These are phyloP conservation scores for Cytospora paraplurivora DNA, from an alignment of 2,329 filamentous ascomycete species.

Conservation along the genomic window DNA sequence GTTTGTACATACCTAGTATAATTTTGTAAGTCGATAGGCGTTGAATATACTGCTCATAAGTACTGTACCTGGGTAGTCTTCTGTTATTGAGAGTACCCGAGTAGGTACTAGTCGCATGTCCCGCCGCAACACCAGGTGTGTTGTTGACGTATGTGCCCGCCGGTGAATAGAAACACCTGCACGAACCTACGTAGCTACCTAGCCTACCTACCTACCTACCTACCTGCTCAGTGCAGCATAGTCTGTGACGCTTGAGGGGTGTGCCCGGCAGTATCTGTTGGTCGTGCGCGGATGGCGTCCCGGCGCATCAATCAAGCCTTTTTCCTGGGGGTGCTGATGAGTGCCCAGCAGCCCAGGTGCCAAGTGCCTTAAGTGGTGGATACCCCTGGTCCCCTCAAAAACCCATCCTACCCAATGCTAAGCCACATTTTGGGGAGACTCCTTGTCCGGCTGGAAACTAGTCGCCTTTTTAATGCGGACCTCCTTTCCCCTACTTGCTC, in stretches of 20 bases:
- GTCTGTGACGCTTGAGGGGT: slow-evolving; percentile 7
- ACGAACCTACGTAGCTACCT: too few species aligned
- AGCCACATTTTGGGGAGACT: slow-evolving; percentile 21
- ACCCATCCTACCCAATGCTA: slow-evolving; percentile 17
- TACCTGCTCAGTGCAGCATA: neutral
- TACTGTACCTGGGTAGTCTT: too few species aligned
- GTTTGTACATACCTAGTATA: too few species aligned
- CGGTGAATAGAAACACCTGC: too few species aligned
- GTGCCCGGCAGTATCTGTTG: neutral
- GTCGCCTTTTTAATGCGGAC: slow-evolving; percentile 25
- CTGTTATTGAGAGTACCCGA: too few species aligned
- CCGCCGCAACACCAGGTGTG: too few species aligned
- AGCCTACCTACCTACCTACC: neutral
- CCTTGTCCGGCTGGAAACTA: slow-evolving; percentile 14
- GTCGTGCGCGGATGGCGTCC: too few species aligned
- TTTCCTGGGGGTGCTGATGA: neutral
- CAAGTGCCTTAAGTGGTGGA: neutral
- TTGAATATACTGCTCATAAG: too few species aligned
- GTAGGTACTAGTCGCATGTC: too few species aligned
- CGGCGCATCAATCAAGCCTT: neutral
- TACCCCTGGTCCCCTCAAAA: slow-evolving; percentile 6
- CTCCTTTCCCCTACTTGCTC: slow-evolving; percentile 22
- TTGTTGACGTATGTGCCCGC: too few species aligned
- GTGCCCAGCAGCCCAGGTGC: too few species aligned
- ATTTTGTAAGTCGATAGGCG: too few species aligned